phyloP scores from a whole-genome alignment of 257 asterid genomes.

The Solanum lycopersicoides region DNA sequence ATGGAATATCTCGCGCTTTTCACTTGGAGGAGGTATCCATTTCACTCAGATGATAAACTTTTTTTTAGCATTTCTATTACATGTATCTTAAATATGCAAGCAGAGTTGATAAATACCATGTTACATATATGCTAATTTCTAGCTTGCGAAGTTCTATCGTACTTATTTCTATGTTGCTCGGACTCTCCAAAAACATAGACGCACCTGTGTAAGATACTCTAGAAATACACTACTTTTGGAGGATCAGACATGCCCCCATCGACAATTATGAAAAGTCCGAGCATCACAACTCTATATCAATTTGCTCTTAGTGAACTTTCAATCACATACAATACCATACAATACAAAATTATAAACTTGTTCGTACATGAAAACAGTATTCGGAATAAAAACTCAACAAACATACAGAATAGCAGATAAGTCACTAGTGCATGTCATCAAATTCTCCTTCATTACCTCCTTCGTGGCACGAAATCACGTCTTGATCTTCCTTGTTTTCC shows the following conservation, averaged over 20 bases:
- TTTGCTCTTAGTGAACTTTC: neutral
- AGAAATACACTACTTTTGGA: neutral
- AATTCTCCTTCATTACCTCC: neutral
- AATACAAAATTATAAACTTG: neutral
- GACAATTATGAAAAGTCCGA: neutral
- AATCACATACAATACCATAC: neutral
- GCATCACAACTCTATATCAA: neutral
- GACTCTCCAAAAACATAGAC: neutral
- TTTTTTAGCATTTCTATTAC: neutral
- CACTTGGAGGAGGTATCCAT: conserved; percentile 2
- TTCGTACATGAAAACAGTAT: neutral
- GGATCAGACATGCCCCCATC: neutral
- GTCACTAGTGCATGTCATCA: neutral
- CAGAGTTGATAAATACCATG: neutral
- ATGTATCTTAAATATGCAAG: neutral
- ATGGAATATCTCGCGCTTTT: conserved; percentile 48
- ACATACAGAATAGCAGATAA: neutral
- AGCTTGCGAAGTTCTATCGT: neutral
- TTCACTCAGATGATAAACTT: conserved; percentile 6
- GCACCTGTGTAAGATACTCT: neutral
- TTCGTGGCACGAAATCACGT: neutral
- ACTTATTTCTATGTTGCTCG: neutral
- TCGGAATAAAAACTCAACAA: neutral
- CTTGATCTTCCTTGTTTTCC: neutral
- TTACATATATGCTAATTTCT: neutral